Conservation (phyloP, 257 asterid genomes). For the Jacaranda mimosifolia region DNA sequence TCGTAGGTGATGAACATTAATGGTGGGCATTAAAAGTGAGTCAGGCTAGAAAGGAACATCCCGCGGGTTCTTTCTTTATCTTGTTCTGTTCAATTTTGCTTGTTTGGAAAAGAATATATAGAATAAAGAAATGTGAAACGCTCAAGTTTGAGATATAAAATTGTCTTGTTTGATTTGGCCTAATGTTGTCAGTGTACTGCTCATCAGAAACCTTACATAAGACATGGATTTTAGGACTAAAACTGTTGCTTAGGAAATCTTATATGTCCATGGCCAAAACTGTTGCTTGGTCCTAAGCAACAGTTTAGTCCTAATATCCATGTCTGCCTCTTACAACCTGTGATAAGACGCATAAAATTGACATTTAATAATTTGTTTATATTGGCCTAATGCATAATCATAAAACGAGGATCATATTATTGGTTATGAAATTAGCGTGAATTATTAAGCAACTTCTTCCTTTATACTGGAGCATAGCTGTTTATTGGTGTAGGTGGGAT, state of each 20-base stretch:
- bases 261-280: no score
- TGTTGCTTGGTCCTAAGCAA: no score
- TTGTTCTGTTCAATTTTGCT: not conserved
- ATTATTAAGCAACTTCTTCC: not conserved
- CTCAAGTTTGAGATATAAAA: constrained; percentile 3
- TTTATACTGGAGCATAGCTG: not conserved
- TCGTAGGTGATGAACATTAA: constrained; percentile 32
- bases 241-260: no score
- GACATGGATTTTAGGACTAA: no score
- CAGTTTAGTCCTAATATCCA: no score
- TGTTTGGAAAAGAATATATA: not conserved
- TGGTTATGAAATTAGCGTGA: not conserved
- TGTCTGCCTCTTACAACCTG: constrained; percentile 4
- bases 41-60: constrained; percentile 26
- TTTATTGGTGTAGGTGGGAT: not conserved
- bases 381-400: not conserved
- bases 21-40: constrained; percentile 32
- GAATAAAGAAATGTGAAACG: not conserved
- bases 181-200: constrained; percentile 33
- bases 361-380: not conserved
- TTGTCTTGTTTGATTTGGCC: constrained; percentile 31
- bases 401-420: not conserved
- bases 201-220: not conserved
- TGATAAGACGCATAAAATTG: not conserved
- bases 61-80: constrained; percentile 14